Evolutionary conservation across 768 basidiomycete species (phyloP).

Genomic region (Kwoniella bestiolae): DNA sequence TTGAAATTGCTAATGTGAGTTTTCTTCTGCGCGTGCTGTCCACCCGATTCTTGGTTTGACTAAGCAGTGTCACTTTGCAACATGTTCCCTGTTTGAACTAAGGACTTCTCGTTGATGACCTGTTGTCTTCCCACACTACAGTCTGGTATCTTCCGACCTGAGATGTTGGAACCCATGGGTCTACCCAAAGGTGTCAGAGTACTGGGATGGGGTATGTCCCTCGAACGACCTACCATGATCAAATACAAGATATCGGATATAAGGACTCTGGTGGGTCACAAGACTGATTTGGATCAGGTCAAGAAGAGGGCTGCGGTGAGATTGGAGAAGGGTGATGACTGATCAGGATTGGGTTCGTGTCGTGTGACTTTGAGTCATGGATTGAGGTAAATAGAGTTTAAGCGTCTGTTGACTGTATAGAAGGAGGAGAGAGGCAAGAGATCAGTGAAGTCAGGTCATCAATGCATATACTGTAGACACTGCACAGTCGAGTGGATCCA

Average conservation of each 20-base stretch:
- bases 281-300: slow-evolving; percentile 85
- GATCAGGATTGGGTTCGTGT: not conserved
- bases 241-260: slow-evolving; percentile 99
- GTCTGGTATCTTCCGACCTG: slow-evolving; percentile 97
- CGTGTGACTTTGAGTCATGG: no score
- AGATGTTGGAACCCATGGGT: slow-evolving; percentile 99
- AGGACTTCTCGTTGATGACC: not conserved
- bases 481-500: no score
- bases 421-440: no score
- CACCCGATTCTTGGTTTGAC: no score
- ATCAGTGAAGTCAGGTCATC: no score
- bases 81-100: no score
- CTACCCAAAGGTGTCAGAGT: slow-evolving; percentile 95
- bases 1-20: slow-evolving; percentile 84
- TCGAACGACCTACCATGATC: slow-evolving; percentile 99
- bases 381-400: no score
- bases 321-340: slow-evolving; percentile 65
- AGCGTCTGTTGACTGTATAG: no score
- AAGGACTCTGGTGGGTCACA: slow-evolving; percentile 93
- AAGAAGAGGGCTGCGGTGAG: slow-evolving; percentile 88
- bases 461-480: no score
- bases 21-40: not conserved
- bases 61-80: no score
- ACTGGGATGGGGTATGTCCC: slow-evolving; percentile 91
- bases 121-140: slow-evolving; percentile 51